phyloP scores from a whole-genome alignment of 495 filamentous ascomycete genomes.

The Rhypophila decipiens region DNA sequence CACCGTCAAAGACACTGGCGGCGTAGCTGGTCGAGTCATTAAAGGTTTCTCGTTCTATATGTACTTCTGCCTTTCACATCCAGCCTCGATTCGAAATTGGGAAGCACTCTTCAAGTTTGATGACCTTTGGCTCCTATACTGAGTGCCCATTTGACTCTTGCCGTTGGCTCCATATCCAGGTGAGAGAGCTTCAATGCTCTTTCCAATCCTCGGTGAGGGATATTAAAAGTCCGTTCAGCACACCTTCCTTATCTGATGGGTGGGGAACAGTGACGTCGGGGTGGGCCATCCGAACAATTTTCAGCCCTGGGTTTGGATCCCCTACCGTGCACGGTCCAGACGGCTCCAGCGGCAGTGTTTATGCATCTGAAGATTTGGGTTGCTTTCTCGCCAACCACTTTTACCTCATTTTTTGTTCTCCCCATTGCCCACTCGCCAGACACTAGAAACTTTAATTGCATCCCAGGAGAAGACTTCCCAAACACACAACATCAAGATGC shows the following conservation, averaged over 20 bases:
- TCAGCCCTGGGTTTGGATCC: neutral
- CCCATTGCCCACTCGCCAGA: slow-evolving; percentile 6
- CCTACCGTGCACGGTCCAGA: slow-evolving; percentile 9
- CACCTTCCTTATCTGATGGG: neutral
- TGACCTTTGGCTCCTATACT: neutral
- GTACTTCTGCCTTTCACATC: too few relatives aligned
- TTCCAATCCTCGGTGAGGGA: neutral
- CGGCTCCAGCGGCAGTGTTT: slow-evolving; percentile 8
- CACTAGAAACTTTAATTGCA: neutral
- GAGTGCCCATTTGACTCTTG: too few relatives aligned
- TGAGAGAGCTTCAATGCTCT: too few relatives aligned
- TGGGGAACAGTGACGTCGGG: neutral
- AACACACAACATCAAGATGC: slow-evolving; percentile 32
- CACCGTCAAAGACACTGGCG: too few relatives aligned
- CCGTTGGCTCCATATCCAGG: too few relatives aligned
- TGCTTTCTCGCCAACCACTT: slow-evolving; percentile 2
- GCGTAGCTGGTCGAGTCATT: neutral
- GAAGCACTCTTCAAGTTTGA: neutral
- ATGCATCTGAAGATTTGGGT: slow-evolving; percentile 12
- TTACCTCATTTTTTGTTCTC: slow-evolving; percentile 10
- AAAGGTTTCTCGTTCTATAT: neutral
- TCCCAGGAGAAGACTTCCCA: neutral
- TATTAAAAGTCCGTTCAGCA: neutral
- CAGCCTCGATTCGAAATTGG: too few relatives aligned
- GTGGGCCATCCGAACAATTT: neutral